These are phyloP conservation scores for Komagataella phaffii DNA, from an alignment of 805 yeast species.

Conservation along the genomic window DNA sequence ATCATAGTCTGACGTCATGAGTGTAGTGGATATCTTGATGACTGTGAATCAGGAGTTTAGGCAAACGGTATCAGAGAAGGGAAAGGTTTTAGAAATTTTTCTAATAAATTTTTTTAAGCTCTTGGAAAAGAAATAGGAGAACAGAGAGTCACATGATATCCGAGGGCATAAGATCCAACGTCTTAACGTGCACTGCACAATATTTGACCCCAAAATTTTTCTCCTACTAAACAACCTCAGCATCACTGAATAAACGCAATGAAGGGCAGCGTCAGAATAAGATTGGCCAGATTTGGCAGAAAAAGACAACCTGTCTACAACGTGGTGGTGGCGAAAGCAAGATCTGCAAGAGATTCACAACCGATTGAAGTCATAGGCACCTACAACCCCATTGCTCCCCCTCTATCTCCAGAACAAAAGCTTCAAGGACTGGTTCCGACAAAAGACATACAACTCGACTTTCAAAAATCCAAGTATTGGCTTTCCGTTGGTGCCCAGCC, in stretches of 20 bases:
- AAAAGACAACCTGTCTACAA: slow-evolving; percentile 79
- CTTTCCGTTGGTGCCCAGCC: slow-evolving; percentile 96
- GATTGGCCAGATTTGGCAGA: slow-evolving; percentile 90
- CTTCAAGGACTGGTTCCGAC: slow-evolving; percentile 42
- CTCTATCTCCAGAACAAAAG: slow-evolving; percentile 48
- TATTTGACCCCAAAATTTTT: neutral
- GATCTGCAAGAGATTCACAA: slow-evolving; percentile 68
- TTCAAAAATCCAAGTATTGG: slow-evolving; percentile 90
- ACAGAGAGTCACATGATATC: neutral
- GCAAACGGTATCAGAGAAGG: neutral
- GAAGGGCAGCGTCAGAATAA: slow-evolving; percentile 71
- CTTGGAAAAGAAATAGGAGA: neutral
- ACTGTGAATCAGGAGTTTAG: neutral
- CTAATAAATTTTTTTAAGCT: neutral
- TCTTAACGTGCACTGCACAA: neutral
- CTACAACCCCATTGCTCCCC: slow-evolving; percentile 71
- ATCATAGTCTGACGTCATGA: neutral
- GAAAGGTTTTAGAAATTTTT: neutral
- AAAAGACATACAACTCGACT: slow-evolving; percentile 76
- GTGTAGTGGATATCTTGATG: neutral
- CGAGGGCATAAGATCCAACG: neutral
- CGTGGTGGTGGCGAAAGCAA: slow-evolving; percentile 73
- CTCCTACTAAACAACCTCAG: neutral
- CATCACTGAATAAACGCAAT: slow-evolving; percentile 11
- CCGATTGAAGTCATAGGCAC: slow-evolving; percentile 96